Evolutionary conservation across 257 asterid species (phyloP).

Genomic region (Solanum bulbocastanum): DNA sequence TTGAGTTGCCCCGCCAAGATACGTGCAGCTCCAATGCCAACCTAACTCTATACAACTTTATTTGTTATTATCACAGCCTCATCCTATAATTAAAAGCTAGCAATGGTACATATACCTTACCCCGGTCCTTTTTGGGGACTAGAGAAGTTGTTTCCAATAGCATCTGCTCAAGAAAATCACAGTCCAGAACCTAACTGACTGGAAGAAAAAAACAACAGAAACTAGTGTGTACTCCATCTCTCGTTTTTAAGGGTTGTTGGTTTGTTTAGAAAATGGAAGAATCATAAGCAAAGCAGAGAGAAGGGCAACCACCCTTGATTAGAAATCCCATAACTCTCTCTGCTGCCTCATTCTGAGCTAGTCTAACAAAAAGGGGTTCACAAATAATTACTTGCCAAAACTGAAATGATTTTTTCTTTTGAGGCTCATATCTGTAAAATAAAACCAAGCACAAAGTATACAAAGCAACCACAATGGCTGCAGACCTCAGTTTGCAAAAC

Average conservation of each 20-base stretch:
- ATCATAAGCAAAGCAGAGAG: constrained; percentile 24
- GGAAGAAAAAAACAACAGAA: background rate
- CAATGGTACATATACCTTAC: background rate
- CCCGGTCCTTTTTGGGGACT: background rate
- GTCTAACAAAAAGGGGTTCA: background rate
- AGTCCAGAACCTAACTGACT: background rate
- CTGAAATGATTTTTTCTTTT: background rate
- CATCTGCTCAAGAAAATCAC: background rate
- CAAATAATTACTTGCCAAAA: background rate
- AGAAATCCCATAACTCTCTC: constrained; percentile 5
- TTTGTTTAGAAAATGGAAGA: background rate
- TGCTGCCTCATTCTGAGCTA: background rate
- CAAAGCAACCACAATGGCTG: background rate
- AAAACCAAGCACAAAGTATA: background rate
- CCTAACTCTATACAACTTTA: background rate
- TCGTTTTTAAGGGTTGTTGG: background rate
- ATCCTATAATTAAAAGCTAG: background rate
- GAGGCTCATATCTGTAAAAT: background rate
- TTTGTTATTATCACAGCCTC: background rate
- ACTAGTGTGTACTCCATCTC: background rate
- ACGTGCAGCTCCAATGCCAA: background rate
- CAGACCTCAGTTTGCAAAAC: background rate
- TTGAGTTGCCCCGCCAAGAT: background rate
- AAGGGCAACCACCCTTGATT: constrained; percentile 43
- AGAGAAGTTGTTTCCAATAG: background rate